Evolutionary conservation across 83 land plant genomes (phyloP).

Genomic region (Thuja plicata): DNA sequence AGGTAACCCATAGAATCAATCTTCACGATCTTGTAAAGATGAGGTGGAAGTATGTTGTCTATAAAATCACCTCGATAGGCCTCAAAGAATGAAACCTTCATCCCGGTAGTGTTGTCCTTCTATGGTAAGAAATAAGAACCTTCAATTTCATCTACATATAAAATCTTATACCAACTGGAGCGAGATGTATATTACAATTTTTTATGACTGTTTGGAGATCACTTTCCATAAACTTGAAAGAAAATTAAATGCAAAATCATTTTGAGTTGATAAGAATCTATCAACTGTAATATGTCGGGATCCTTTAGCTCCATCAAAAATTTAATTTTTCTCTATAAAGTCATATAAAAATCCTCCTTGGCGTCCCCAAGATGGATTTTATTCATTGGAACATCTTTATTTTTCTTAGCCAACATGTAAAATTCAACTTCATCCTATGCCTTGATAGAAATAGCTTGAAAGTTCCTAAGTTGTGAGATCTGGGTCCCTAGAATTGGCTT

Average conservation of each 20-base stretch:
- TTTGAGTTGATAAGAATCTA: constrained; percentile 96
- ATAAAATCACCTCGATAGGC: too few species aligned
- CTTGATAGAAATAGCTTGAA: too few species aligned
- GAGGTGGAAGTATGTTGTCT: too few species aligned
- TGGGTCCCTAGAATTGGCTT: too few species aligned
- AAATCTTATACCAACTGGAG: constrained; percentile 90
- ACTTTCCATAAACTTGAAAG: constrained; percentile 99
- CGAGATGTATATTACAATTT: constrained; percentile 84
- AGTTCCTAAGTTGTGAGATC: too few species aligned
- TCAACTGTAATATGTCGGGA: constrained; percentile 91
- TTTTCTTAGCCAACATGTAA: too few species aligned
- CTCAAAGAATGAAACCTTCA: too few species aligned
- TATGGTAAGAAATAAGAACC: constrained; percentile 94
- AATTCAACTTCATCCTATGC: too few species aligned
- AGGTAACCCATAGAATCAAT: background rate
- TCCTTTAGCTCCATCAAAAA: constrained; percentile 89
- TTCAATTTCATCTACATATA: constrained; percentile 94
- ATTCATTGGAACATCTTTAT: constrained; percentile 88
- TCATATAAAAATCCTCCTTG: constrained; percentile 94
- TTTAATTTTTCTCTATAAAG: constrained; percentile 95
- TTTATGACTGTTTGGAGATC: constrained; percentile 96
- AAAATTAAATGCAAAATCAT: constrained; percentile 92
- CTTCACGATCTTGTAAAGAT: too few species aligned
- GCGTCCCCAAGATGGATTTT: constrained; percentile 91
- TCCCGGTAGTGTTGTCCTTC: too few species aligned